Percentiles rank a stretch among this genome's conserved stretches.
phyloP scores from a whole-genome alignment of 148 eudicot genomes.

The Selenicereus undatus region DNA sequence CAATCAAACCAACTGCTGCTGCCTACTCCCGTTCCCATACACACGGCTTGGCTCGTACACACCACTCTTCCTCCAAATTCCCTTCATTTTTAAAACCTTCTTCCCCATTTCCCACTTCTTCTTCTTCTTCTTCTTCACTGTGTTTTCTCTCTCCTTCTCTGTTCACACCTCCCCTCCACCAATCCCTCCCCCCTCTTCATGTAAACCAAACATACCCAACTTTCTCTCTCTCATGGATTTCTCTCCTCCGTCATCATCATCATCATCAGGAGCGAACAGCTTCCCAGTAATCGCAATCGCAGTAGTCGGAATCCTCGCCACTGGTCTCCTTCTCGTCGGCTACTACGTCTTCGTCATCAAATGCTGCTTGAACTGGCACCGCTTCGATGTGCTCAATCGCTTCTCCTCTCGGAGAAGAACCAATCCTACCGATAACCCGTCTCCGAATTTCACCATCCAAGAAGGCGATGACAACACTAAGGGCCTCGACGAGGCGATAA shows the following conservation, averaged over 20 bases:
- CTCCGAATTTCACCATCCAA: neutral
- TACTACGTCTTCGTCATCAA: slow-evolving; percentile 87
- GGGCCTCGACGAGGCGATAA: slow-evolving; percentile 65
- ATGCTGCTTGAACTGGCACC: slow-evolving; percentile 64
- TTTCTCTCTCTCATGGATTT: neutral
- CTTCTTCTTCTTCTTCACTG: neutral
- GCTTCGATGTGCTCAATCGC: slow-evolving; percentile 28
- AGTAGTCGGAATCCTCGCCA: slow-evolving; percentile 64
- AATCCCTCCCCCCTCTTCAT: neutral
- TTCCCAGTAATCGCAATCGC: slow-evolving; percentile 85
- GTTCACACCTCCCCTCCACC: neutral
- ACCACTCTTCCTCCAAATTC: neutral
- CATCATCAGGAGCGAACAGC: slow-evolving; percentile 10
- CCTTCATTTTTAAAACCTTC: too few species aligned
- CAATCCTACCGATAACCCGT: neutral
- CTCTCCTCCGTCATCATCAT: neutral
- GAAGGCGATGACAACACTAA: neutral
- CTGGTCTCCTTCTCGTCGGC: slow-evolving; percentile 54
- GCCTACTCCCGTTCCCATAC: neutral
- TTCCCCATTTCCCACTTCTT: neutral
- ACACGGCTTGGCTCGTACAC: slow-evolving; percentile 4
- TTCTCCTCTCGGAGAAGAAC: slow-evolving; percentile 32
- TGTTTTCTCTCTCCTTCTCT: slow-evolving; percentile 7
- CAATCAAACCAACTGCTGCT: slow-evolving; percentile 15
- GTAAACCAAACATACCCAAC: neutral